Percentiles rank a stretch among this genome's conserved stretches.
These are phyloP conservation scores for Arabidopsis lyrata DNA, from an alignment of 441 rosid genomes.

Conservation along the genomic window DNA sequence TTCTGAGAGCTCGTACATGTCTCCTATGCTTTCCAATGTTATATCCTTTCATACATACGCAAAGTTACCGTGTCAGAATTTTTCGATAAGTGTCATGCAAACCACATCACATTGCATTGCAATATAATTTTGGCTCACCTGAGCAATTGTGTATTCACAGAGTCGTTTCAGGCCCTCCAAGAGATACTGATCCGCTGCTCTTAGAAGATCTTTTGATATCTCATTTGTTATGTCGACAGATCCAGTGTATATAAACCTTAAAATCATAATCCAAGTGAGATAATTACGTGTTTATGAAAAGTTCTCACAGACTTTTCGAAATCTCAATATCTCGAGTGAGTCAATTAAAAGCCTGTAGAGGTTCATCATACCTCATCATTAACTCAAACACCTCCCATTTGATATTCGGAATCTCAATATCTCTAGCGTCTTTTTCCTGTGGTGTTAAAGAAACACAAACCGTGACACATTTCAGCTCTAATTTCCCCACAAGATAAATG, in stretches of 20 bases:
- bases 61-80: slow-evolving; percentile 18
- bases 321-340: neutral
- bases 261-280: slow-evolving; percentile 23
- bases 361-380: slow-evolving; percentile 90
- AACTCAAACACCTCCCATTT: slow-evolving; percentile 99
- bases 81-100: neutral
- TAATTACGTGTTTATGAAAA: slow-evolving; percentile 22
- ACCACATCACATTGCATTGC: neutral
- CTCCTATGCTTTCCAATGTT: slow-evolving; percentile 84
- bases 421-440: slow-evolving; percentile 98
- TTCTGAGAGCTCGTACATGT: slow-evolving; percentile 98
- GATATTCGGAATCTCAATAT: slow-evolving; percentile 97
- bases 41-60: slow-evolving; percentile 65
- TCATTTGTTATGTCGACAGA: slow-evolving; percentile 83
- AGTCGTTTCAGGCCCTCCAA: slow-evolving; percentile 96
- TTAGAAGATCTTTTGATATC: slow-evolving; percentile 92
- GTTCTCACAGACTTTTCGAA: slow-evolving; percentile 4
- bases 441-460: slow-evolving; percentile 32
- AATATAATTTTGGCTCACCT: slow-evolving; percentile 61
- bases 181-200: slow-evolving; percentile 99
- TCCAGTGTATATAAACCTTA: slow-evolving; percentile 97
- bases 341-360: slow-evolving; percentile 19
- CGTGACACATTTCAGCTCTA: slow-evolving; percentile 16
- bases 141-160: slow-evolving; percentile 96
- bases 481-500: slow-evolving; percentile 6